phyloP scores from a whole-genome alignment of 108 stramenopile genomes.

The Nitzschia inconspicua region DNA sequence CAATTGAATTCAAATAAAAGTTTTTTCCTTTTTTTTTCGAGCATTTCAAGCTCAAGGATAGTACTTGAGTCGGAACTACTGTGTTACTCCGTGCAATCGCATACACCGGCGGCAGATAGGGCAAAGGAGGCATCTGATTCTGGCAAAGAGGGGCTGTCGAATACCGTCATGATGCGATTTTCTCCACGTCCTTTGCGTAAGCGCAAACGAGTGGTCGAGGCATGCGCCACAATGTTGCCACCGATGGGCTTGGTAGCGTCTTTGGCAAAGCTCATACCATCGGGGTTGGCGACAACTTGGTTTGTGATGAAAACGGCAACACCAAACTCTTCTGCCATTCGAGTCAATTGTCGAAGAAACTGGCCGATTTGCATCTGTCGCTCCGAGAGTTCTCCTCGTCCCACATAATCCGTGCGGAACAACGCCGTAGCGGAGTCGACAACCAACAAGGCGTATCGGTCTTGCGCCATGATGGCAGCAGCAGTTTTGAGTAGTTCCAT shows the following conservation, averaged over 20 bases:
- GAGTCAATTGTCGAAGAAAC: slow-evolving; percentile 95
- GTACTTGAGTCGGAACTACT: no score
- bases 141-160: slow-evolving; percentile 93
- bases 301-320: slow-evolving; percentile 99
- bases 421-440: slow-evolving; percentile 99
- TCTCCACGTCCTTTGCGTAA: slow-evolving; percentile 98
- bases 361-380: slow-evolving; percentile 98
- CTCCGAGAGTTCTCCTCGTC: slow-evolving; percentile 97
- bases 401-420: slow-evolving; percentile 99
- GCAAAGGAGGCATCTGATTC: slow-evolving; percentile 95
- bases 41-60: no score
- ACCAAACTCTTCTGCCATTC: slow-evolving; percentile 98
- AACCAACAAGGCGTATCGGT: slow-evolving; percentile 94
- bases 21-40: no score
- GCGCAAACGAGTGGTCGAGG: slow-evolving; percentile 95
- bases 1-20: no score
- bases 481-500: slow-evolving; percentile 96
- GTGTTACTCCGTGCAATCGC: slow-evolving; percentile 79
- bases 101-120: slow-evolving; percentile 64
- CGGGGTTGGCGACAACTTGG: slow-evolving; percentile 99
- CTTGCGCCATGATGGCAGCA: slow-evolving; percentile 97
- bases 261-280: slow-evolving; percentile 97
- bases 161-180: slow-evolving; percentile 96
- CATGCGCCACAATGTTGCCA: slow-evolving; percentile 99
- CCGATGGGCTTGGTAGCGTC: slow-evolving; percentile 99